phyloP scores from a whole-genome alignment of 2,329 filamentous ascomycete species.

The Penicillium hesseltinei region DNA sequence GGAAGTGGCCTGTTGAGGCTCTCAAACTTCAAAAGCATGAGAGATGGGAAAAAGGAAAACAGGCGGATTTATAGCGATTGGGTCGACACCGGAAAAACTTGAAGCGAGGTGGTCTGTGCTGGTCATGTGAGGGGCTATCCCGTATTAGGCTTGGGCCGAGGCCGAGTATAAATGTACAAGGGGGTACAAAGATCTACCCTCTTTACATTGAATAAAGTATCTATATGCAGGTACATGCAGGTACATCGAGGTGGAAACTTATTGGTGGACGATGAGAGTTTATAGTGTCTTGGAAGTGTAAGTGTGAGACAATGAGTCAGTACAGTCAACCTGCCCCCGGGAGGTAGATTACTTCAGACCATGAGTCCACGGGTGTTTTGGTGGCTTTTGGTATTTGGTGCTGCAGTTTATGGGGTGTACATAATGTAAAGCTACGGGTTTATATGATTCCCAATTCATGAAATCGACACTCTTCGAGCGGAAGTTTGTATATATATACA shows the following conservation, averaged over 20 bases:
- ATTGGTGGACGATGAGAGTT: neutral
- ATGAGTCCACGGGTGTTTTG: no score
- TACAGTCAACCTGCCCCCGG: neutral
- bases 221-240: neutral
- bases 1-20: slow-evolving; percentile 28
- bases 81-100: slow-evolving; percentile 21
- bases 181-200: neutral
- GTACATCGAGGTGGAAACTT: neutral
- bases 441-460: fast-evolving
- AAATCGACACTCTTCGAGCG: neutral
- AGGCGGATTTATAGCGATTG: slow-evolving; percentile 21
- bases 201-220: neutral
- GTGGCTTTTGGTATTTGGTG: neutral
- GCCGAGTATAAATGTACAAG: neutral
- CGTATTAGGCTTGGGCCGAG: neutral
- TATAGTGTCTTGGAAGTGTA: neutral
- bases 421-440: no score
- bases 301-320: neutral
- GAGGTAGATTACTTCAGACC: neutral
- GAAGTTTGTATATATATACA: neutral
- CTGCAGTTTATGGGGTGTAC: neutral
- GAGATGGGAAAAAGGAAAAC: slow-evolving; percentile 13
- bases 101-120: slow-evolving; percentile 40
- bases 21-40: slow-evolving; percentile 21
- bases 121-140: slow-evolving; percentile 25